Evolutionary conservation across 1,139 yeast species (phyloP).

Genomic region (Suhomyces kunorum): DNA sequence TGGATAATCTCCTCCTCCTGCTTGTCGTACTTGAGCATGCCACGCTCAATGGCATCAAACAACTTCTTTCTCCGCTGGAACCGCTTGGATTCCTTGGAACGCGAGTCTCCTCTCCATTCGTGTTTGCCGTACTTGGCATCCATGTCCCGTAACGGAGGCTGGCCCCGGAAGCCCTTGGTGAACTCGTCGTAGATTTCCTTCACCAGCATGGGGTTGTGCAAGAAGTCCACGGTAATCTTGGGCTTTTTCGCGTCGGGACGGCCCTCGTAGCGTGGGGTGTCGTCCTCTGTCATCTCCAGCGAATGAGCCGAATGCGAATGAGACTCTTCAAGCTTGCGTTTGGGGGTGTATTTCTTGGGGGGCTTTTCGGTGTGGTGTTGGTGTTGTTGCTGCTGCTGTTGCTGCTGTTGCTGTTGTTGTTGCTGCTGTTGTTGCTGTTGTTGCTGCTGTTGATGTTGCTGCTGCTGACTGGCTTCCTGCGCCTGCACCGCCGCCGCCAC

Average conservation of each 20-base stretch:
- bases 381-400: slow-evolving; percentile 2
- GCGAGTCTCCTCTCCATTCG: slow-evolving; percentile 51
- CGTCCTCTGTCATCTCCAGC: slow-evolving; percentile 13
- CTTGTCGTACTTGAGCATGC: slow-evolving; percentile 44
- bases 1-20: slow-evolving; percentile 46
- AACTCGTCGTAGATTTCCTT: slow-evolving; percentile 50
- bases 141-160: slow-evolving; percentile 46
- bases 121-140: slow-evolving; percentile 48
- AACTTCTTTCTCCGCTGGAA: slow-evolving; percentile 48
- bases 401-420: slow-evolving; percentile 8
- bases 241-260: slow-evolving; percentile 30
- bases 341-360: slow-evolving; percentile 13
- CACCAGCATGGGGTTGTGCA: slow-evolving; percentile 50
- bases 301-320: slow-evolving; percentile 10
- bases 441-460: not conserved
- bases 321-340: slow-evolving; percentile 17
- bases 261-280: slow-evolving; percentile 8
- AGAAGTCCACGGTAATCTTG: slow-evolving; percentile 41
- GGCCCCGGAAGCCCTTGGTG: slow-evolving; percentile 49
- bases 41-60: slow-evolving; percentile 48
- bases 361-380: slow-evolving; percentile 11
- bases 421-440: slow-evolving; percentile 12
- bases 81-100: slow-evolving; percentile 50
- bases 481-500: slow-evolving; percentile 39
- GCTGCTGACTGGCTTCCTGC: slow-evolving; percentile 17